Base-by-base conservation (phyloP, 2,329 filamentous ascomycete genomes). In the Paracorniculantispora psalliotae region DNA sequence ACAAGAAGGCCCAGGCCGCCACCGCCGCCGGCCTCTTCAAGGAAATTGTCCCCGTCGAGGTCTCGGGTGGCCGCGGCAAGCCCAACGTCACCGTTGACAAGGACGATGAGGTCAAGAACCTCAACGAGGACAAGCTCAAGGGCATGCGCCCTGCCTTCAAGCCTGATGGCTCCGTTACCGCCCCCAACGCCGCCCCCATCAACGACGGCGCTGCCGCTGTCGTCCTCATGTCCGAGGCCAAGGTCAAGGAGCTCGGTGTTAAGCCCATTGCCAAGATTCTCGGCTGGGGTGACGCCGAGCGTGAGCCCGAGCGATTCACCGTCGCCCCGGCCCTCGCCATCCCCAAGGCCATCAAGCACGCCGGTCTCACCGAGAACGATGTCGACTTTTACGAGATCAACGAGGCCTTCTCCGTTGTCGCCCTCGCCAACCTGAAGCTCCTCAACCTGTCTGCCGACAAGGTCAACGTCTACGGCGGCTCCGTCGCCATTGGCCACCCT, bases 301-400 rank as follows among this genome's bases (percentile, higher is more conserved):
- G 96, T 65, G 86, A 90, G 71, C 93, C 94, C 43, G 90, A 88
- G 79, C 94, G 94, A 74, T 99, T 99, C 84, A 99, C 94, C 65
- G 94, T 92, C 51, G 89, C 94, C 9, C 94, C 94, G 10, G 85
- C 94, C 21, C 84, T 97, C 59, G 94, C 94, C 65, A 96, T 99
- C 68, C 94, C 94, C 73, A 99, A 97, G 82, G 94, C 94, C 60
- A 85, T 99, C 71, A 92, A 93, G 82, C 93, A 99, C 77, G 94
- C 94, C 62, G 90, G 90, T 63, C 78, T 99, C 63, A 83, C 85
- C 59, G 82, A 87, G 66, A 85, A 88, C 63, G 82, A 90, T 61
- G 82, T 99, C 60, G 93, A 97, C 70, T 94, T 86, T 67, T 99
- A 94, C 75, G 94, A 99, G 82, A 97, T 99, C 82, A 99, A 99